Evolutionary conservation across 257 asterid species (phyloP), one percentile per base, ranked within the genome.

Genomic region (Plantago ovata): DNA sequence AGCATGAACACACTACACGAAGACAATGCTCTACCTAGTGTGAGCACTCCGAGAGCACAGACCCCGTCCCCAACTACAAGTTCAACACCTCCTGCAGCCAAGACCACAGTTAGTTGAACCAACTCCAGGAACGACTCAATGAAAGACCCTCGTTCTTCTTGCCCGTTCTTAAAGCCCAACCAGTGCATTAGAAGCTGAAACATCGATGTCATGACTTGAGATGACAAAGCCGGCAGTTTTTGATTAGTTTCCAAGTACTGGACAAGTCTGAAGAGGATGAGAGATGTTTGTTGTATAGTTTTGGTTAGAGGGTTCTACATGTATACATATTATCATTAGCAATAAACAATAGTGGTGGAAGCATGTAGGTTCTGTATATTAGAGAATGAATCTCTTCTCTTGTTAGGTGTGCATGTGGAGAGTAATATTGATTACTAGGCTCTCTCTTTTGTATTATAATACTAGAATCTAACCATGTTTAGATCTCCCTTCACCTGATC

Each of bases 1-100:
- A 72, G 60, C 74, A 77, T 86, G 83, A 80, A 73, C 9, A 43
- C 79, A 23, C 69, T 76, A 19, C 72, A 69, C 10, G 89, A 76
- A 47, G 74, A 73, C 58, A 63, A 24, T 46, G 47, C 63, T 7
- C 41, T 80, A 63, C 47, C 74, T 47, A 73, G 58, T 61, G 73
- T 72, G 52, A 64, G 69, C 61, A 66, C 80, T 0, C 80, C 85
- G 24, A 71, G 60, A 62, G 70, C 74, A 57, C 76, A 74, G 63
- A 82, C 86, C 62, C 81, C 83, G 12, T 75, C 84, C 53, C 76
- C 85, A 22, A 21, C 24, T 40, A 52, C 78, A 46, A 64, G 70
- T 21, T 69, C 72, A 61, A 53, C 61, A 65, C 68, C 81, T 50
- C 8, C 56, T 50, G 38, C 73, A 28, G 59, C 76, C 54, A 75